Evolutionary conservation across 345 rosid species (phyloP).

Genomic region (Anacardium occidentale): DNA sequence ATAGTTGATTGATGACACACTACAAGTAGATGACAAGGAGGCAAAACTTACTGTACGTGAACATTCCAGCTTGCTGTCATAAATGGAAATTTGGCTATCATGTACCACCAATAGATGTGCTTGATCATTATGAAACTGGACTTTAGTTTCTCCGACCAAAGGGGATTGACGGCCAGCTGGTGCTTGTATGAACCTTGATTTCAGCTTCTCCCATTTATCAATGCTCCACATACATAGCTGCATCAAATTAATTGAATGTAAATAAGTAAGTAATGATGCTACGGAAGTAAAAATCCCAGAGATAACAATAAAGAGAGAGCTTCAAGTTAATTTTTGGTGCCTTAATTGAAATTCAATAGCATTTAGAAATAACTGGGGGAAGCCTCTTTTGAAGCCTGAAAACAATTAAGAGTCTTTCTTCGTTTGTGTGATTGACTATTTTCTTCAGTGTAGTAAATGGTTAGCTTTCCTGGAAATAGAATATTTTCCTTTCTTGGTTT

Average conservation of each 20-base stretch:
- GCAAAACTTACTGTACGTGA: slow-evolving; percentile 32
- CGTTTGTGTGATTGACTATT: no score
- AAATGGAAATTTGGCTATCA: slow-evolving; percentile 44
- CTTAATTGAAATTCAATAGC: not conserved
- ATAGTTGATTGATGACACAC: not conserved
- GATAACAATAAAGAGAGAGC: not conserved
- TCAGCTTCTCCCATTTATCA: slow-evolving; percentile 76
- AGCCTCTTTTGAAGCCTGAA: no score
- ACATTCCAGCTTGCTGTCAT: slow-evolving; percentile 51
- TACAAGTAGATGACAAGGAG: not conserved
- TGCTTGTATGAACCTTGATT: slow-evolving; percentile 33
- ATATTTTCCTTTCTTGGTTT: no score
- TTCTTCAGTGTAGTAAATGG: no score
- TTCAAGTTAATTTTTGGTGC: not conserved
- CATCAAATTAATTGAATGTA: not conserved
- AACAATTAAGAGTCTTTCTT: no score
- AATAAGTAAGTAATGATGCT: not conserved
- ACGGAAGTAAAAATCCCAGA: not conserved
- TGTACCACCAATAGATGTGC: slow-evolving; percentile 45
- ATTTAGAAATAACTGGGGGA: not conserved
- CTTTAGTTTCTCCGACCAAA: slow-evolving; percentile 40
- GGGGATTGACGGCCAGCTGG: slow-evolving; percentile 42
- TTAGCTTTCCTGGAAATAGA: no score
- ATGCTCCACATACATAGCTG: slow-evolving; percentile 77
- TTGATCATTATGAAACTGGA: slow-evolving; percentile 54